phyloP scores from a whole-genome alignment of 1,284 basidiomycete species.

The Irpex lacteus region DNA sequence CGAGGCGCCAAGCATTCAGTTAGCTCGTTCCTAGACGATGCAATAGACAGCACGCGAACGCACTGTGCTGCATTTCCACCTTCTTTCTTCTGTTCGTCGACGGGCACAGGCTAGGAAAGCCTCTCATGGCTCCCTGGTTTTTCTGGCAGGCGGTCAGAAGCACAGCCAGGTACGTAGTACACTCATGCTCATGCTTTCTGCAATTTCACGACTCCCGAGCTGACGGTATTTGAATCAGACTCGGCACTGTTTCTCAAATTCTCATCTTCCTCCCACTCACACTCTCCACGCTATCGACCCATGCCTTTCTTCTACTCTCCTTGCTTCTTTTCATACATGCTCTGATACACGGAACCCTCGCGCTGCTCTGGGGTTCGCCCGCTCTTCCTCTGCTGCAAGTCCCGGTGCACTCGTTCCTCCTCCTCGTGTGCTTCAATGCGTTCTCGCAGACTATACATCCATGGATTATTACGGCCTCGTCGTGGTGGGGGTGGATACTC shows the following conservation, averaged over 20 bases:
- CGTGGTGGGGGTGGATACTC: constrained; percentile 72
- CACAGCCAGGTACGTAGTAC: constrained; percentile 51
- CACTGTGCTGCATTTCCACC: constrained; percentile 3
- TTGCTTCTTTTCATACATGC: constrained; percentile 74
- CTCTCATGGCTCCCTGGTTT: constrained; percentile 52
- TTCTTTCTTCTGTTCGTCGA: constrained; percentile 10
- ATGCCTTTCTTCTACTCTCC: constrained; percentile 79
- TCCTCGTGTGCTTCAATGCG: constrained; percentile 78
- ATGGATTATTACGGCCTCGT: constrained; percentile 52
- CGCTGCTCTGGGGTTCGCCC: constrained; percentile 63
- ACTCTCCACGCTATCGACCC: constrained; percentile 73
- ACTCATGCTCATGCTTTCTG: neutral
- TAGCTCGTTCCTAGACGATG: neutral
- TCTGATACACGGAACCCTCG: constrained; percentile 71
- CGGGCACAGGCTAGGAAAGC: constrained; percentile 17
- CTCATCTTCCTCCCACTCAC: constrained; percentile 82
- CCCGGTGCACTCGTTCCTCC: constrained; percentile 76
- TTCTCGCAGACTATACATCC: constrained; percentile 65
- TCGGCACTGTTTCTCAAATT: constrained; percentile 77
- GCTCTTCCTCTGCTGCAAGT: constrained; percentile 73
- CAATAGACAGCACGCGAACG: constrained; percentile 9
- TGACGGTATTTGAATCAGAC: constrained; percentile 34
- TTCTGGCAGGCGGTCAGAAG: constrained; percentile 65
- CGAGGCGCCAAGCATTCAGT: constrained; percentile 2
- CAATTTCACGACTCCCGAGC: constrained; percentile 4